These are phyloP conservation scores for Chlamydomonas sp. DNA, from an alignment of 139 green algal genomes.

Conservation along the genomic window DNA sequence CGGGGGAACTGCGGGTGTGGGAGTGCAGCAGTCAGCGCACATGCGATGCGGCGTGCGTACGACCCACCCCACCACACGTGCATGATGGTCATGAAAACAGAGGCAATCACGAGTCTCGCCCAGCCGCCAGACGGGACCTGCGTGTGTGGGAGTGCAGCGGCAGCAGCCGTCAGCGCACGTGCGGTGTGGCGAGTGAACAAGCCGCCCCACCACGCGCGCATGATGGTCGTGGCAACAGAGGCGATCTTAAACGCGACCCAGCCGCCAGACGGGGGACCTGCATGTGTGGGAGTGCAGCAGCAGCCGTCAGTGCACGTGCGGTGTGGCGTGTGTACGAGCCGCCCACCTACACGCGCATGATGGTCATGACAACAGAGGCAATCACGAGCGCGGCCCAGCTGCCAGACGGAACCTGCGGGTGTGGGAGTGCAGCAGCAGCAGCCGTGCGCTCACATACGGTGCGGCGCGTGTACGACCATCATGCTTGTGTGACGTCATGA, in stretches of 20 bases:
- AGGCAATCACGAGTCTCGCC: background rate
- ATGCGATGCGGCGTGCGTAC: background rate
- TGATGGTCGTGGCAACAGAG: background rate
- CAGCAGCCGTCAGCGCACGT: background rate
- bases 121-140: conserved; percentile 12
- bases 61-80: conserved; percentile 9
- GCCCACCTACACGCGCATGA: too few species aligned
- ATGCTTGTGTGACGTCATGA: too few species aligned
- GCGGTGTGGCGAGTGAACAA: conserved; percentile 7
- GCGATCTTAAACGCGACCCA: background rate
- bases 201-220: too few species aligned
- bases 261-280: too few species aligned
- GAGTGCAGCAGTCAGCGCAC: too few species aligned
- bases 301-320: too few species aligned
- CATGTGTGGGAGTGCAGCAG: too few species aligned
- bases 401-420: background rate
- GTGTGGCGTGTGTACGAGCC: too few species aligned
- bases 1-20: too few species aligned
- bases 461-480: too few species aligned
- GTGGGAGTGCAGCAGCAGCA: background rate
- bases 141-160: background rate
- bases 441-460: background rate
- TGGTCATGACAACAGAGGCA: too few species aligned
- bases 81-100: conserved; percentile 1
- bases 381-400: too few species aligned